Conservation (phyloP, 2,329 filamentous ascomycete genomes). For the Cordyceps fumosorosea region DNA sequence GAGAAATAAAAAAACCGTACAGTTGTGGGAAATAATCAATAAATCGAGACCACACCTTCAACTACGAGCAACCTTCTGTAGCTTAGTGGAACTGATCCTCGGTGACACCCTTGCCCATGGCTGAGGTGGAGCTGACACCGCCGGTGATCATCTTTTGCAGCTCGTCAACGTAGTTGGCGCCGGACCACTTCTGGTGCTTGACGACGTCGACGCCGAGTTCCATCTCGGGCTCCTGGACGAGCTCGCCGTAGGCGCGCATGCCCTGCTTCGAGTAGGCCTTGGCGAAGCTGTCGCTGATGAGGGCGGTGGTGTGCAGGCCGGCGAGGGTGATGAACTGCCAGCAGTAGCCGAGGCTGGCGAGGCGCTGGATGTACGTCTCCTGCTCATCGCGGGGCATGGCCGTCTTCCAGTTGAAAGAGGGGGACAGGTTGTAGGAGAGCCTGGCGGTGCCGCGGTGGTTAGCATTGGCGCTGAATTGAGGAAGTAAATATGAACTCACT, state of each 20-base stretch:
- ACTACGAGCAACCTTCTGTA: neutral
- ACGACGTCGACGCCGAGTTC: constrained; percentile 85
- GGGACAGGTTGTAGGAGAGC: constrained; percentile 95
- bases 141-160: constrained; percentile 95
- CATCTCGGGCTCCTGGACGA: constrained; percentile 98
- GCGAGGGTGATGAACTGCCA: constrained; percentile 99
- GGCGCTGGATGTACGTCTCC: constrained; percentile 92
- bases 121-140: constrained; percentile 82
- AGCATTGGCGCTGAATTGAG: constrained; percentile 5
- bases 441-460: constrained; percentile 34
- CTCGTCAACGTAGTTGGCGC: constrained; percentile 91
- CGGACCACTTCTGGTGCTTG: constrained; percentile 98
- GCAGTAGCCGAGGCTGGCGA: constrained; percentile 86
- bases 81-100: constrained; percentile 82
- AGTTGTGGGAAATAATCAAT: neutral
- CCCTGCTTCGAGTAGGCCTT: constrained; percentile 72
- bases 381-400: constrained; percentile 86
- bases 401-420: constrained; percentile 99
- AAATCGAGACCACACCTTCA: neutral
- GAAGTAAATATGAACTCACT: constrained; percentile 49
- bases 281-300: constrained; percentile 86
- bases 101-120: constrained; percentile 96
- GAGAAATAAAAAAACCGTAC: neutral
- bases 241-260: constrained; percentile 95
- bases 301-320: constrained; percentile 88